phyloP scores from a whole-genome alignment of 495 filamentous ascomycete species.

The Aspergillus homomorphus region DNA sequence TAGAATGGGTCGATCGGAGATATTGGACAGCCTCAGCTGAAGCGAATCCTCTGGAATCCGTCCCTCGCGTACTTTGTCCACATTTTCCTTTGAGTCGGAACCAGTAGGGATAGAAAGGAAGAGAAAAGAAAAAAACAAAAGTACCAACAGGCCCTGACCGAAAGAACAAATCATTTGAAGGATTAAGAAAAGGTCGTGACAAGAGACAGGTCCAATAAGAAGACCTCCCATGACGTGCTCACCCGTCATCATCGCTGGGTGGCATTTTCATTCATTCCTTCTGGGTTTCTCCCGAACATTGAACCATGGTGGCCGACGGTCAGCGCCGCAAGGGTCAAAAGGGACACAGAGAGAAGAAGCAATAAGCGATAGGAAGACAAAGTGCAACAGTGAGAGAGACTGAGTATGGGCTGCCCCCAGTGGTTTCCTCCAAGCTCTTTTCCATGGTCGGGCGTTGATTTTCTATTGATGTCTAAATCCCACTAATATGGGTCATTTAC shows the following conservation, averaged over 20 bases:
- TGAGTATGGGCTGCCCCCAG: no score
- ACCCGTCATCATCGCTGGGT: conserved; percentile 12
- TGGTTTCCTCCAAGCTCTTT: conserved; percentile 7
- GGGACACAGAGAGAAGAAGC: conserved; percentile 2
- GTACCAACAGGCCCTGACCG: background rate
- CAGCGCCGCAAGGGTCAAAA: conserved; percentile 18
- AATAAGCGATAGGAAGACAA: background rate
- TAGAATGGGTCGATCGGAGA: background rate
- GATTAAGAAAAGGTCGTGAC: background rate
- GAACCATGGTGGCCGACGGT: conserved; percentile 7
- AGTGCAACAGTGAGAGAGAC: no score
- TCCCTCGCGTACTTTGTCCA: background rate
- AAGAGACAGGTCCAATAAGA: conserved; percentile 15
- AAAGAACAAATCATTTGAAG: background rate
- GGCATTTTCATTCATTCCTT: background rate
- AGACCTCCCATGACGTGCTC: conserved; percentile 17
- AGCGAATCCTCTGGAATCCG: background rate
- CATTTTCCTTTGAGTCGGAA: background rate
- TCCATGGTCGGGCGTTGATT: conserved; percentile 12
- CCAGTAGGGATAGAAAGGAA: conserved; percentile 1
- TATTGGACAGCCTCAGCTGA: background rate
- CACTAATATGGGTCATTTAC: conserved; percentile 17
- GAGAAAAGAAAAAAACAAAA: background rate
- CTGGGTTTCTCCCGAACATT: conserved; percentile 6
- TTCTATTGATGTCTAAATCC: conserved; percentile 17